Evolutionary conservation across 306 rosid species (phyloP).

Genomic region (Oxytropis ochrocephala): DNA sequence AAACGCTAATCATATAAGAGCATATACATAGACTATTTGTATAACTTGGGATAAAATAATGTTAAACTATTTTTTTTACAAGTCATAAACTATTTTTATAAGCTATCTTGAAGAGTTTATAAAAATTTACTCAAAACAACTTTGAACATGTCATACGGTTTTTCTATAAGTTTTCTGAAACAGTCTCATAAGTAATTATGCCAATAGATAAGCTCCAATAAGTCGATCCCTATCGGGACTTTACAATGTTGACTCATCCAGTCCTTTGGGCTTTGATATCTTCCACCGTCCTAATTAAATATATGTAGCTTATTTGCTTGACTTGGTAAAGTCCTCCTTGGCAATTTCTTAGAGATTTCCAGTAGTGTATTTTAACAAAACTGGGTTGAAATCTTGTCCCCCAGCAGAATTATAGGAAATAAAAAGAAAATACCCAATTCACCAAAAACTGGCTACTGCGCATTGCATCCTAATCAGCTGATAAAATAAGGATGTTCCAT

Average conservation of each 20-base stretch:
- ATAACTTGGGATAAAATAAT: too few species aligned
- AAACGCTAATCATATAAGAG: too few species aligned
- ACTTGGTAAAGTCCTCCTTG: constrained; percentile 4
- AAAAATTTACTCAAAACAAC: too few species aligned
- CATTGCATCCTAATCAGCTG: not conserved
- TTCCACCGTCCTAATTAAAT: not conserved
- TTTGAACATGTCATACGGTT: too few species aligned
- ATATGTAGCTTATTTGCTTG: constrained; percentile 12
- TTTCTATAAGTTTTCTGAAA: too few species aligned
- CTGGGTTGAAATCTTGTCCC: not conserved
- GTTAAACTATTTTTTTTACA: too few species aligned
- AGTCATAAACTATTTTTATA: too few species aligned
- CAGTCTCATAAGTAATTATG: too few species aligned
- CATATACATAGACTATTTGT: too few species aligned
- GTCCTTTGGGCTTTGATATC: not conserved
- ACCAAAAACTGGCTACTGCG: not conserved
- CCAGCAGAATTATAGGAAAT: not conserved
- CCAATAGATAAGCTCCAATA: too few species aligned
- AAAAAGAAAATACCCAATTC: not conserved
- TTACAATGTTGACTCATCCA: not conserved
- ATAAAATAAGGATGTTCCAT: not conserved
- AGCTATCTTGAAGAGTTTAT: too few species aligned
- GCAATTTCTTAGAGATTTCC: not conserved
- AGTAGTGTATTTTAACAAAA: not conserved
- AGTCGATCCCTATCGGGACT: too few species aligned